Evolutionary conservation across 2,329 filamentous ascomycete genomes (phyloP), one percentile per base, ranked within the genome.

Genomic region (Piedraia hortae): DNA sequence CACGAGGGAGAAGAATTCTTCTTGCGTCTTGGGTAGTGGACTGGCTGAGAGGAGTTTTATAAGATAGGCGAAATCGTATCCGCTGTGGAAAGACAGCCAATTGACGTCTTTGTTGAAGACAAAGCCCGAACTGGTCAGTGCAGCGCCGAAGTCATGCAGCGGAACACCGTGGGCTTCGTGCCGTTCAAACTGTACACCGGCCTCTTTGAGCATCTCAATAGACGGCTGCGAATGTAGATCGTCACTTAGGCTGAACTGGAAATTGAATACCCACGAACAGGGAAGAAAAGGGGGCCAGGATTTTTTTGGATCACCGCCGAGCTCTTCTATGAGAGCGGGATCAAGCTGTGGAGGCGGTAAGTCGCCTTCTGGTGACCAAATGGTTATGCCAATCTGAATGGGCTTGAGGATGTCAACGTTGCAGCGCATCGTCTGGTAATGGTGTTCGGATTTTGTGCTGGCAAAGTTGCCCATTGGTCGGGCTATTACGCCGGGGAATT

Each of bases 201-300:
- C 75, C 37, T 75, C 70, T 34, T 77, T 69, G 10, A 93, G 59
- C 35, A 89, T 77, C 32, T 85, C 72, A 33, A 91, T 91, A 9
- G 78, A 91, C 26, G 78, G 72, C 42, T 90, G 72, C 31, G 88
- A 85, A 49, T 88, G 93, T 85, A 97, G 97, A 48, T 97, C 85
- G 17, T 82, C 66, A 33, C 85, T 73, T 6, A 91, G 57, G 2
- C 77, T 85, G 46, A 93, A 97, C 36, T 80, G 71, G 50, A 97
- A 97, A 54, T 97, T 93, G 58, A 97, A 97, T 35, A 91, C 82
- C 85, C 85, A 97, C 10, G 82, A 88, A 41, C 73, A 88, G 9
- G 75, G 82, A 13, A 22, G 15, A 11, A n/a, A 22, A 7, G 15
- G 9, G 8, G 15, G 5, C 21, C 15, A 10, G 10, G 15, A 10